Percentiles rank a stretch among this genome's conserved stretches.
phyloP scores from a whole-genome alignment of 208 protist species.

The Trypanosoma cruzi region DNA sequence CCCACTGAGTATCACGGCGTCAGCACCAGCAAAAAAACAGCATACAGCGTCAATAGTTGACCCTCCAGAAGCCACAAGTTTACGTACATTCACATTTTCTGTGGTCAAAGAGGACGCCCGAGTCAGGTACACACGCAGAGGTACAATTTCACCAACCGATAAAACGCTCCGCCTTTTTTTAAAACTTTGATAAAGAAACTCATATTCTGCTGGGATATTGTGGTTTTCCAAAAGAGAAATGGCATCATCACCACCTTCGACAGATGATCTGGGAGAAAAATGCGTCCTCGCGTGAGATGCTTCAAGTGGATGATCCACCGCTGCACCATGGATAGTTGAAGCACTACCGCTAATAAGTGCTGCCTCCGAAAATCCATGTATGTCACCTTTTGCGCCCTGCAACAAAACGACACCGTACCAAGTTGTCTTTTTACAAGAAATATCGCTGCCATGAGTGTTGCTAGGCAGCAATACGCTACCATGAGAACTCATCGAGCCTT shows the following conservation, averaged over 20 bases:
- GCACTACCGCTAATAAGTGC: background rate
- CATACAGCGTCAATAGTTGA: conserved; percentile 7
- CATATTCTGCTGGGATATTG: background rate
- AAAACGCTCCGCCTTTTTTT: background rate
- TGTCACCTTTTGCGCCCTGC: conserved; percentile 23
- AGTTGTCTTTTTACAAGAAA: background rate
- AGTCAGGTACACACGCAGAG: conserved; percentile 18
- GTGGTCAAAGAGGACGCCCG: background rate
- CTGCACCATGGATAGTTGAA: background rate
- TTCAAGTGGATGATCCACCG: background rate
- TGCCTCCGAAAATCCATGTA: conserved; percentile 6
- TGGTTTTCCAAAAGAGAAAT: background rate
- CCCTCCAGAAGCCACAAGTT: conserved; percentile 12
- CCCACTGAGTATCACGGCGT: conserved; percentile 8
- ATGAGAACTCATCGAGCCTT: background rate
- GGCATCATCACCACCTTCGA: background rate
- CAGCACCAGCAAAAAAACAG: conserved; percentile 28
- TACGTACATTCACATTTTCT: conserved; percentile 19
- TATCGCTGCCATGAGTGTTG: background rate
- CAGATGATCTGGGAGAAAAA: background rate
- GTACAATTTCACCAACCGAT: conserved; percentile 9
- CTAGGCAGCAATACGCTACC: background rate
- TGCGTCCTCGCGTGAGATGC: background rate
- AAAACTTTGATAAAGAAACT: background rate
- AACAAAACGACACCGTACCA: conserved; percentile 21